These are phyloP conservation scores for Colletotrichum orbiculare DNA, from an alignment of 2,329 filamentous ascomycete species.

Conservation along the genomic window DNA sequence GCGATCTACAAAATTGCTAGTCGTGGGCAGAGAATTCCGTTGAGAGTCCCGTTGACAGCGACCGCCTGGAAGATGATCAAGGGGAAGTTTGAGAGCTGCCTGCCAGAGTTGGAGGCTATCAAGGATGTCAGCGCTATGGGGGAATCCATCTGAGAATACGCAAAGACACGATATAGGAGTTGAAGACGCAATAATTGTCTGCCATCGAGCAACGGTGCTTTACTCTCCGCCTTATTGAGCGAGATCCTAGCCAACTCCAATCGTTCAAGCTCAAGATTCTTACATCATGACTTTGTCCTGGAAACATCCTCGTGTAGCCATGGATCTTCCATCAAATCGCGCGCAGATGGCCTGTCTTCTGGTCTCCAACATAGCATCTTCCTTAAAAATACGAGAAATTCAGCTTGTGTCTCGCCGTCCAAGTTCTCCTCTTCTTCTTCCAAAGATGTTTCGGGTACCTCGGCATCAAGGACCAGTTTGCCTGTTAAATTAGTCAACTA, in stretches of 20 bases:
- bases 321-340: conserved; percentile 29
- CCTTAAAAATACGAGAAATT: conserved; percentile 39
- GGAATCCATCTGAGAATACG: no score
- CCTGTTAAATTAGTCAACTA: background rate
- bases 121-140: conserved; percentile 45
- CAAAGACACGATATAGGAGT: no score
- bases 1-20: conserved; percentile 50
- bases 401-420: conserved; percentile 36
- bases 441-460: conserved; percentile 26
- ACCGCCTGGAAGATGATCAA: conserved; percentile 50
- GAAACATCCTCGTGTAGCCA: conserved; percentile 13
- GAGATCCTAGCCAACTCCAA: no score
- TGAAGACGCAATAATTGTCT: no score
- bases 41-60: conserved; percentile 54
- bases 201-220: no score
- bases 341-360: conserved; percentile 40
- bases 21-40: conserved; percentile 48
- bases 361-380: conserved; percentile 43
- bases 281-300: no score
- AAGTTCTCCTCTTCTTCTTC: conserved; percentile 33
- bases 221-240: no score
- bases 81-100: conserved; percentile 43
- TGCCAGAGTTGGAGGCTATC: conserved; percentile 47
- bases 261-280: no score
- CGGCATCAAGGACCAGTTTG: conserved; percentile 3